A percentile compares a stretch with the other conserved stretches of the same genome.
These are phyloP conservation scores for Starmera amethionina DNA, from an alignment of 805 yeast genomes.

Conservation along the genomic window DNA sequence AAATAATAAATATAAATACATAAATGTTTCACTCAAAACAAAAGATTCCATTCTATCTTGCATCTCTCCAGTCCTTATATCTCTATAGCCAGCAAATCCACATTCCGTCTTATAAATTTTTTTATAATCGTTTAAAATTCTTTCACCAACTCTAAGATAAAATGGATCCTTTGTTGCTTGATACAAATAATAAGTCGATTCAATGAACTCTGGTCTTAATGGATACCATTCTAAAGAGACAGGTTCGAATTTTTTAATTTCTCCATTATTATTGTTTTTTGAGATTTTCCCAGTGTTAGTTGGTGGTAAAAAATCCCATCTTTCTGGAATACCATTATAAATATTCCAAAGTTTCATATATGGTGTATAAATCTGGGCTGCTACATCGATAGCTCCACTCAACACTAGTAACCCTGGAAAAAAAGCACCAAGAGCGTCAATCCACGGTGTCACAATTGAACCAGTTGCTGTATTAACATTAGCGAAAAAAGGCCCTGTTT, in stretches of 20 bases:
- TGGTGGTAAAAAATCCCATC: slow-evolving; percentile 49
- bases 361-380: slow-evolving; percentile 48
- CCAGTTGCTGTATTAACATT: slow-evolving; percentile 54
- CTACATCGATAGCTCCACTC: slow-evolving; percentile 63
- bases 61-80: slow-evolving; percentile 47
- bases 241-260: slow-evolving; percentile 14
- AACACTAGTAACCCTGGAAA: slow-evolving; percentile 81
- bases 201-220: slow-evolving; percentile 83
- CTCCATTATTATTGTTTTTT: neutral
- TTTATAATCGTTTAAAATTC: slow-evolving; percentile 46
- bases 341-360: slow-evolving; percentile 71
- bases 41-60: slow-evolving; percentile 90
- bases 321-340: slow-evolving; percentile 77
- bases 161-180: slow-evolving; percentile 82
- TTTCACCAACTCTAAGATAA: slow-evolving; percentile 65
- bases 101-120: slow-evolving; percentile 48
- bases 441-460: slow-evolving; percentile 47
- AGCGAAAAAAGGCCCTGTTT: slow-evolving; percentile 38
- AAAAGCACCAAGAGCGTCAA: slow-evolving; percentile 80
- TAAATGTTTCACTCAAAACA: slow-evolving; percentile 78
- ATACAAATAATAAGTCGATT: slow-evolving; percentile 76
- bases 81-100: slow-evolving; percentile 74
- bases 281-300: neutral
- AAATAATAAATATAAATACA: slow-evolving; percentile 72
- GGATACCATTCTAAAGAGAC: slow-evolving; percentile 84